phyloP scores from a whole-genome alignment of 305 asterid genomes.

The Solanum aculeatissimum region DNA sequence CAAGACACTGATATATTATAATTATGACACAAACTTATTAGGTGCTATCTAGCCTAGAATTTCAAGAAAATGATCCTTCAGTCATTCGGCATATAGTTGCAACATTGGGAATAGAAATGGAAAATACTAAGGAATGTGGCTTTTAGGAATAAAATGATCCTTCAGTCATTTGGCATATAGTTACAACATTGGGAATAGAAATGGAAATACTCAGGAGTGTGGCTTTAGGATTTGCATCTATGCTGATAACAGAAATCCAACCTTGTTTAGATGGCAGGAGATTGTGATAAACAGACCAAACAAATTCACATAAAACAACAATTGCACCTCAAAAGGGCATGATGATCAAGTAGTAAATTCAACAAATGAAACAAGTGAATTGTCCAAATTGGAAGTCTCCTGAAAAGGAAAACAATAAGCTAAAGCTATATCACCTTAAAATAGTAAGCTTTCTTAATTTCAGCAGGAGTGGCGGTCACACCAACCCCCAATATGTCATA shows the following conservation, averaged over 20 bases:
- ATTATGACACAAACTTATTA: background rate
- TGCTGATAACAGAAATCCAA: background rate
- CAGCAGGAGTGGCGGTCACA: slow-evolving; percentile 46
- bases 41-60: background rate
- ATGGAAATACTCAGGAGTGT: background rate
- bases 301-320: background rate
- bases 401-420: background rate
- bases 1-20: background rate
- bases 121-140: too few relatives aligned
- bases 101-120: background rate
- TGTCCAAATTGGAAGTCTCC: background rate
- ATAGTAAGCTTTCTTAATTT: slow-evolving; percentile 73
- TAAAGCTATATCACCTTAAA: slow-evolving; percentile 35
- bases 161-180: background rate
- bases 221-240: background rate
- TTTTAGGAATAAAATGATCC: background rate
- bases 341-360: background rate
- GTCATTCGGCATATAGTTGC: background rate
- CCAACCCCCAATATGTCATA: slow-evolving; percentile 62
- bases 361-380: background rate
- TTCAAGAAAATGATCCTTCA: background rate
- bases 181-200: background rate
- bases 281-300: background rate
- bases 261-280: background rate
- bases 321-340: background rate